Evolutionary conservation across 257 asterid species (phyloP).

Genomic region (Buddleja alternifolia): DNA sequence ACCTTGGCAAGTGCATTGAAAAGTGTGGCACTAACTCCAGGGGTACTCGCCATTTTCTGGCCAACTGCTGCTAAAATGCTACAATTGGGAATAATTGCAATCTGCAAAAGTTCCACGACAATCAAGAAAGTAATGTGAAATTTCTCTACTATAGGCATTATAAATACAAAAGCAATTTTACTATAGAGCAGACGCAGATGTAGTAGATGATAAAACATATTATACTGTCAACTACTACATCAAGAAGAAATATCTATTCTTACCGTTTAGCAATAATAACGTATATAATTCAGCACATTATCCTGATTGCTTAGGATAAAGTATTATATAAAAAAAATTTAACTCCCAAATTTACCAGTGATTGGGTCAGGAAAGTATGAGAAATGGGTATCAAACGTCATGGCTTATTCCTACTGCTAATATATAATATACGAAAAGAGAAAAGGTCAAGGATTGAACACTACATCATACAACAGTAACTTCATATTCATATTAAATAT

Average conservation of each 20-base stretch:
- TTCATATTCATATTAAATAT: not conserved
- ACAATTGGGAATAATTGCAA: slow-evolving; percentile 87
- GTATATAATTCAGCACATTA: not conserved
- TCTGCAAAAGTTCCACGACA: slow-evolving; percentile 50
- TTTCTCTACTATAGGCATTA: slow-evolving; percentile 18
- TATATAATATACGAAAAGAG: not conserved
- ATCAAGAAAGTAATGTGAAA: slow-evolving; percentile 19
- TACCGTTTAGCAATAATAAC: not conserved
- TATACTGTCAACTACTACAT: not conserved
- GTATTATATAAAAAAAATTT: not conserved
- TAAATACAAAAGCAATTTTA: not conserved
- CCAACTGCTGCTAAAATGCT: slow-evolving; percentile 99
- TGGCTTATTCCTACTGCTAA: not conserved
- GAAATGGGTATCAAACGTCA: not conserved
- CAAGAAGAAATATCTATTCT: not conserved
- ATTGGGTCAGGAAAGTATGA: not conserved
- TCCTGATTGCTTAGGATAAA: slow-evolving; percentile 9
- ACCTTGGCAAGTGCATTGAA: slow-evolving; percentile 99
- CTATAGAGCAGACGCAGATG: not conserved
- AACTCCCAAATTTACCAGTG: not conserved
- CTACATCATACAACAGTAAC: not conserved
- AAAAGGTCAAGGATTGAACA: slow-evolving; percentile 3
- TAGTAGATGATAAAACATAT: not conserved
- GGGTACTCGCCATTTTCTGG: slow-evolving; percentile 99
- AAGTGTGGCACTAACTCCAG: slow-evolving; percentile 98